Conservation (phyloP, 257 asterid genomes). For the Linderniella brevidens region DNA sequence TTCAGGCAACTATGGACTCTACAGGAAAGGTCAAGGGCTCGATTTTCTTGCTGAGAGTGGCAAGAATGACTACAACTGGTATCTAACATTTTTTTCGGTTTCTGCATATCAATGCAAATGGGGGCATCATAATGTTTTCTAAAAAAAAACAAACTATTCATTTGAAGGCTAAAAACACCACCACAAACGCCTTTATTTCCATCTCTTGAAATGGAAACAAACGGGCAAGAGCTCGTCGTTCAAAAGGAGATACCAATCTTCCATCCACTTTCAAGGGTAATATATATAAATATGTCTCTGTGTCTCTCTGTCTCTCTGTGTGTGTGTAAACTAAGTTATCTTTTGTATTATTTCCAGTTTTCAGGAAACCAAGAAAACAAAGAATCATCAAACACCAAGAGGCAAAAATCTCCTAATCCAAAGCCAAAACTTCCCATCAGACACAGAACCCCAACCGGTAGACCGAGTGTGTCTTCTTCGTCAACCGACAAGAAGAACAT, state of each 20-base stretch:
- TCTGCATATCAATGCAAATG: too few relatives aligned
- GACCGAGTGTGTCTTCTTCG: conserved; percentile 14
- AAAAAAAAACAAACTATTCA: too few relatives aligned
- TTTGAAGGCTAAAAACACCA: conserved; percentile 63
- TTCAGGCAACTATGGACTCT: conserved; percentile 39
- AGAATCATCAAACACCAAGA: too few relatives aligned
- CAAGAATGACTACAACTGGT: conserved; percentile 73
- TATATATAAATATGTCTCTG: too few relatives aligned
- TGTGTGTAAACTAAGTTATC: too few relatives aligned
- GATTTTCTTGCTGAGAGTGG: conserved; percentile 27
- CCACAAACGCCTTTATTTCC: conserved; percentile 83
- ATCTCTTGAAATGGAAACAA: conserved; percentile 70
- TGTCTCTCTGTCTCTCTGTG: too few relatives aligned
- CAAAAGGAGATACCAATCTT: conserved; percentile 49
- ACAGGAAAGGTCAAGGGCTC: conserved; percentile 23
- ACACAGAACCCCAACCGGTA: conserved; percentile 25
- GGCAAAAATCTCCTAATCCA: conserved; percentile 13
- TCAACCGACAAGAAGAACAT: conserved; percentile 16
- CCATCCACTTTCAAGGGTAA: conserved; percentile 58
- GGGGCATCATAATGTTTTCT: too few relatives aligned
- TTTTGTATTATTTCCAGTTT: conserved; percentile 15
- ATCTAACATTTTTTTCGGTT: background rate
- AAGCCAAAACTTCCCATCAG: conserved; percentile 14
- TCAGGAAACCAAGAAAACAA: conserved; percentile 14
- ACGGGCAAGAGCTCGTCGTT: conserved; percentile 26